Conservation (phyloP, 2,329 filamentous ascomycete genomes). For the Pseudogymnoascus sp. region DNA sequence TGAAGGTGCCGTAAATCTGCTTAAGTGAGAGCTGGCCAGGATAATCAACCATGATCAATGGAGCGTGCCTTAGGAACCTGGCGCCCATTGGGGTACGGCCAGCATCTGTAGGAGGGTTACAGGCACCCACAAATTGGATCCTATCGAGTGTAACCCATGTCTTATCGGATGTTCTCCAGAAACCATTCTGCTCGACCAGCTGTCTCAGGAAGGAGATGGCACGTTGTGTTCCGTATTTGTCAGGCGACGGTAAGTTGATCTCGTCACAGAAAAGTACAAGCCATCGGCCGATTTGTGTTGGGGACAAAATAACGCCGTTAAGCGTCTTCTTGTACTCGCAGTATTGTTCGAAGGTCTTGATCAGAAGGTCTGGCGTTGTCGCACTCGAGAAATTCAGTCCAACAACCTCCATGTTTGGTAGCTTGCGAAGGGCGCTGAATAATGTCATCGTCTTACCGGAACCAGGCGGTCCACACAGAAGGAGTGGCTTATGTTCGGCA, state of each 20-base stretch:
- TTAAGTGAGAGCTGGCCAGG: conserved; percentile 88
- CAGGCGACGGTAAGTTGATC: conserved; percentile 95
- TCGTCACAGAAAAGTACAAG: conserved; percentile 98
- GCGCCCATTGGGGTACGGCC: conserved; percentile 91
- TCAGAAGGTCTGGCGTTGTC: conserved; percentile 91
- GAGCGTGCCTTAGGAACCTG: conserved; percentile 89
- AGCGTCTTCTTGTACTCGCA: conserved; percentile 99
- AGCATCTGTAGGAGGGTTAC: conserved; percentile 95
- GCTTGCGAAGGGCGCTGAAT: conserved; percentile 91
- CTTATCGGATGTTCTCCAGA: conserved; percentile 97
- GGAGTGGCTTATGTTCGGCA: conserved; percentile 91
- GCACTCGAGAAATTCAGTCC: conserved; percentile 99
- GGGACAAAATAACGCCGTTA: conserved; percentile 90
- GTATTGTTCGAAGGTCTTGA: conserved; percentile 99
- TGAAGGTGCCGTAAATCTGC: conserved; percentile 99
- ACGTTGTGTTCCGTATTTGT: conserved; percentile 94
- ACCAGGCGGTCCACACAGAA: conserved; percentile 94
- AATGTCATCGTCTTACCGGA: conserved; percentile 99
- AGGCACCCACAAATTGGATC: conserved; percentile 97
- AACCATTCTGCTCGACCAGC: conserved; percentile 96
- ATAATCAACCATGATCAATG: conserved; percentile 99
- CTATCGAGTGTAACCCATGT: conserved; percentile 96
- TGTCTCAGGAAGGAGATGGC: conserved; percentile 97
- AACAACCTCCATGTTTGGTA: conserved; percentile 98
- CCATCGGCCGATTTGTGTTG: conserved; percentile 95